Evolutionary conservation across 1,284 basidiomycete species (phyloP).

Genomic region (Dichomitus squalens): DNA sequence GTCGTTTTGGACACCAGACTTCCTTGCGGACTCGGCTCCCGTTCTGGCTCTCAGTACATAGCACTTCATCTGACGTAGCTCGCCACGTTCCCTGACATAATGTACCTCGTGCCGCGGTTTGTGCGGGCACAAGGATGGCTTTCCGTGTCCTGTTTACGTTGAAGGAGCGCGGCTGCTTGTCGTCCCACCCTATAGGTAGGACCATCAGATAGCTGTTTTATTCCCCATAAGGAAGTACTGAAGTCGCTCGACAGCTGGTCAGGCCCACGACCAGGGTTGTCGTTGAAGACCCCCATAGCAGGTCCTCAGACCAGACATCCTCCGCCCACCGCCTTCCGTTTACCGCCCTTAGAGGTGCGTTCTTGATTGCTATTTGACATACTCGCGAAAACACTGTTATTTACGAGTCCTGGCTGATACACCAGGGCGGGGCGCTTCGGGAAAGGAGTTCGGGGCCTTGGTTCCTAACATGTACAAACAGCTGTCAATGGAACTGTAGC

Average conservation of each 20-base stretch:
- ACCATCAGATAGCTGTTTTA: neutral
- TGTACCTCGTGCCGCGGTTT: neutral
- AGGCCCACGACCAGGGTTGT: too few species aligned
- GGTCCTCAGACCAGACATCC: too few species aligned
- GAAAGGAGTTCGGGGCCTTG: neutral
- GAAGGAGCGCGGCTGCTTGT: too few species aligned
- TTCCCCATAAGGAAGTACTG: neutral
- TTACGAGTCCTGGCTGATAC: too few species aligned
- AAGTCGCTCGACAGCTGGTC: too few species aligned
- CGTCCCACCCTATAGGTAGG: too few species aligned
- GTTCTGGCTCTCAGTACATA: neutral
- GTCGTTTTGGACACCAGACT: neutral
- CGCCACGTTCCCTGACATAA: neutral
- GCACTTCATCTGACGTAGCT: neutral
- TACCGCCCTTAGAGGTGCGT: too few species aligned
- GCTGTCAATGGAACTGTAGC: neutral
- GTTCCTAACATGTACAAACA: neutral
- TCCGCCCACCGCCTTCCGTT: neutral
- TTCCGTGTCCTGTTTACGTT: too few species aligned
- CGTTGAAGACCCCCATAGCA: too few species aligned
- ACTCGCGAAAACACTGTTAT: too few species aligned
- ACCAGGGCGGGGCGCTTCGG: too few species aligned
- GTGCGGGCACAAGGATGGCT: neutral
- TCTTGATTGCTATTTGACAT: too few species aligned
- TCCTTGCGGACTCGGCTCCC: neutral